Evolutionary conservation across 176 grass and related monocot species (phyloP), one percentile per base, ranked within the genome.

Genomic region (Lolium rigidum): DNA sequence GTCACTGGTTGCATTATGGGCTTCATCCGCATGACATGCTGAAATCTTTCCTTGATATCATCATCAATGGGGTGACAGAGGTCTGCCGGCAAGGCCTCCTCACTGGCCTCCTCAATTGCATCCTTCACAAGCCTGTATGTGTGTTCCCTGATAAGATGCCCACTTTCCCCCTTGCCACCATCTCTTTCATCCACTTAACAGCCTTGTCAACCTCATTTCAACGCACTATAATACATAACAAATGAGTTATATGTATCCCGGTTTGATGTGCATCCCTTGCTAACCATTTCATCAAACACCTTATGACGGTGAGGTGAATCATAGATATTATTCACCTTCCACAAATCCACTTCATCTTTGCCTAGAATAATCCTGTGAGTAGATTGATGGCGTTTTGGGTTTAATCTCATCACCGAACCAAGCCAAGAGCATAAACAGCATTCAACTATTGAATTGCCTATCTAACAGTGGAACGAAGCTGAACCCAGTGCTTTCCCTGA

Each of bases 231-330:
- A 86, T 95, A 98, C 49, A 31, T 89, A 43, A 92, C 74, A 47
- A 98, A 98, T 8, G 90, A 98, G 79, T 95, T 94, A 57, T 95
- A 98, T 0, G 96, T 98, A 8, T 94, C 78, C 74, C 86, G 84
- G 80, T 98, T 95, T 14, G 90, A 90, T 2, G 55, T 11, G 60
- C 87, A 90, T 5, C 84, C 92, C 75, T 88, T 95, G 43, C 10
- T 55, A 37, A 90, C 76, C 88, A 88, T 88, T 93, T 90, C 91
- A 70, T 24, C 13, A 41, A 41, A 41, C 39, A 41, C 39, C 39
- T 68, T 71, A 11, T 38, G 15, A 87, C 74, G 55, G 15, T 25
- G 25, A 91, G 28, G 17, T 80, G 16, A 70, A 76, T 31, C 22
- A 13, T 60, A 60, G 41, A 81, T 31, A 76, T 71, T 28, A 68